Conservation (phyloP, 2,329 filamentous ascomycete species). For the Akanthomyces dipterigenus region DNA sequence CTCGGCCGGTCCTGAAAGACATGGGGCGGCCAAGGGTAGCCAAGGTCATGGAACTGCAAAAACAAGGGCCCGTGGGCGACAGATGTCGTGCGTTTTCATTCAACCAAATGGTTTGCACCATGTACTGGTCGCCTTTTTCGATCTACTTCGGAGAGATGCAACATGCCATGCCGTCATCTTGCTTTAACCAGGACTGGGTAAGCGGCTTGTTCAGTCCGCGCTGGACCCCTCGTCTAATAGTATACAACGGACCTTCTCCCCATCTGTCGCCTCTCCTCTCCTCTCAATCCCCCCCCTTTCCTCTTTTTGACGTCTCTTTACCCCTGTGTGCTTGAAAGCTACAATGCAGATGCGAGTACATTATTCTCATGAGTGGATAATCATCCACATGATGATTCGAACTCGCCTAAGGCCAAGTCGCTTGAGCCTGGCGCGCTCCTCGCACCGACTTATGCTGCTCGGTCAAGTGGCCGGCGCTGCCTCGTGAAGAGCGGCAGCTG, state of each 20-base stretch:
- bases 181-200: not conserved
- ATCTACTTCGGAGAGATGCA: not conserved
- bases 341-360: not conserved
- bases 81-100: too few species aligned
- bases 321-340: not conserved
- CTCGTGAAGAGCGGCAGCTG: not conserved
- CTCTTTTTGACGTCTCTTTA: not conserved
- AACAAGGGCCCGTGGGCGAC: too few species aligned
- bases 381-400: too few species aligned
- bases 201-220: not conserved
- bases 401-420: not conserved
- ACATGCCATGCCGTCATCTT: constrained; percentile 4
- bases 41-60: too few species aligned
- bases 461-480: not conserved
- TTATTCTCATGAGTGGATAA: not conserved
- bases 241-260: not conserved
- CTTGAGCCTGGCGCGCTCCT: not conserved
- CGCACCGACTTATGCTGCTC: not conserved
- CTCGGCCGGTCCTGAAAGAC: not conserved
- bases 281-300: not conserved
- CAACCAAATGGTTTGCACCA: not conserved
- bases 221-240: not conserved
- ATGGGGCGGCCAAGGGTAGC: not conserved
- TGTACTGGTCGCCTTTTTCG: not conserved
- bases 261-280: not conserved